Conservation (phyloP, 352 stramenopile genomes). For the Phytophthora pisi region DNA sequence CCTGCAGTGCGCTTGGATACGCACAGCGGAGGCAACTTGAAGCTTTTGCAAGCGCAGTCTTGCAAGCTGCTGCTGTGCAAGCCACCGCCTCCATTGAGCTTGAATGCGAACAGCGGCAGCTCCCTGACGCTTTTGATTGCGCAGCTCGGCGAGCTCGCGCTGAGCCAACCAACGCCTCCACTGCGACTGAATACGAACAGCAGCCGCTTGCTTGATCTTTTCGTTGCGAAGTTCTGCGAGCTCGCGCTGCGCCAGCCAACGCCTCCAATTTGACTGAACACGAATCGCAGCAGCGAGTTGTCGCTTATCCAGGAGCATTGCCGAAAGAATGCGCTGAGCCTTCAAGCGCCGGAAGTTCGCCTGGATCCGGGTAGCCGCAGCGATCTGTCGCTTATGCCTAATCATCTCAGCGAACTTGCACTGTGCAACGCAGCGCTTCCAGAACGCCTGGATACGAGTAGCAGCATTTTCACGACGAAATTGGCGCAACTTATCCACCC, state of each 20-base stretch:
- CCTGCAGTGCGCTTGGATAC: constrained; percentile 25
- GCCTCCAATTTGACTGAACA: constrained; percentile 25
- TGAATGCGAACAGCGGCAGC: constrained; percentile 25
- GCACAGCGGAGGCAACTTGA: constrained; percentile 9
- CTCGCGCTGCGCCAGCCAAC: constrained; percentile 21
- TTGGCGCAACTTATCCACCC: constrained; percentile 37
- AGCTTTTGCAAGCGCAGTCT: background rate
- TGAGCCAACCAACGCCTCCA: constrained; percentile 23
- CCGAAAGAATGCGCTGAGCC: constrained; percentile 19
- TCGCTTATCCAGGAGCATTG: constrained; percentile 14
- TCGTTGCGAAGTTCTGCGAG: constrained; percentile 3
- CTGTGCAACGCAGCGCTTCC: constrained; percentile 28
- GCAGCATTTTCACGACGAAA: constrained; percentile 39
- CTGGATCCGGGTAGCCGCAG: constrained; percentile 26
- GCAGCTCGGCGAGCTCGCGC: constrained; percentile 8
- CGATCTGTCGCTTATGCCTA: constrained; percentile 19
- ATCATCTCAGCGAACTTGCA: constrained; percentile 23
- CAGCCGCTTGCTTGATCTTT: constrained; percentile 11
- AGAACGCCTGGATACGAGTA: constrained; percentile 37
- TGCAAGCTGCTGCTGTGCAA: constrained; percentile 11
- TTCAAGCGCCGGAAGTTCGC: constrained; percentile 25
- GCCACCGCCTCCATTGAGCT: constrained; percentile 20
- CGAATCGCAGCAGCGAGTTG: constrained; percentile 6
- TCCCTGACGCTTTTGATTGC: constrained; percentile 10
- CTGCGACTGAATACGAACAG: constrained; percentile 26